Evolutionary conservation across 352 stramenopile species (phyloP), one percentile per base, ranked within the genome.

Genomic region (Pythium vanterpoolii): DNA sequence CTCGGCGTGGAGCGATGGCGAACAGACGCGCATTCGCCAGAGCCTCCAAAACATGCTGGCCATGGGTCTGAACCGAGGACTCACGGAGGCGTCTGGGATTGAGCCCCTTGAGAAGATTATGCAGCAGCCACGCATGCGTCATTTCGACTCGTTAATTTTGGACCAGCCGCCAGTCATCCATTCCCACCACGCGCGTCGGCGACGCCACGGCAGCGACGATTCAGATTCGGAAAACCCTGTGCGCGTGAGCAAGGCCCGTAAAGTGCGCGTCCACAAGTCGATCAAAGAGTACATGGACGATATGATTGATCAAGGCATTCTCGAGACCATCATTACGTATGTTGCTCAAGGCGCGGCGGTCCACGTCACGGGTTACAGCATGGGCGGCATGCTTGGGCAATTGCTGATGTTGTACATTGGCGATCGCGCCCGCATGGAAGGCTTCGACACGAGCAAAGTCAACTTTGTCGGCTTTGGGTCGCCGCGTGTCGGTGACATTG

Each of bases 41-140:
- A 89, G 81, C 56, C 82, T 95, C 18, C 79, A 93, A 67, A 95
- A 95, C 60, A 95, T 95, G 81, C 87, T 93, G 43, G 75, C 83
- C 4, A 72, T 90, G 38, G 79, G 73, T 13, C 62, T 93, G n/a
- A 83, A 93, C 72, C 83, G 85, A 40, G 76, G 81, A 26, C 69
- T 95, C 9, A 86, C 72, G 2, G 85, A 93, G 43, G 70, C 75
- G n/a, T 53, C 60, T 28, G 77, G 67, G 3, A 78, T 93, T 33
- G 82, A 81, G 38, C 74, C 86, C 5, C 66, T 95, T n/a, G 85
- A 95, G 46, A 87, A 85, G 47, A 60, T 94, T 18, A 89, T 89
- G 71, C 64, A 72, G 5, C 77, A 69, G 11, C 72, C 74, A 21
- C 76, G 76, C 1, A 72, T 88, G 31, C 77, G 80, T 47, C 76